A percentile compares a stretch with the other conserved stretches of the same genome.
These are phyloP conservation scores for Hyaloperonospora brassicae DNA, from an alignment of 352 stramenopile genomes.

Conservation along the genomic window DNA sequence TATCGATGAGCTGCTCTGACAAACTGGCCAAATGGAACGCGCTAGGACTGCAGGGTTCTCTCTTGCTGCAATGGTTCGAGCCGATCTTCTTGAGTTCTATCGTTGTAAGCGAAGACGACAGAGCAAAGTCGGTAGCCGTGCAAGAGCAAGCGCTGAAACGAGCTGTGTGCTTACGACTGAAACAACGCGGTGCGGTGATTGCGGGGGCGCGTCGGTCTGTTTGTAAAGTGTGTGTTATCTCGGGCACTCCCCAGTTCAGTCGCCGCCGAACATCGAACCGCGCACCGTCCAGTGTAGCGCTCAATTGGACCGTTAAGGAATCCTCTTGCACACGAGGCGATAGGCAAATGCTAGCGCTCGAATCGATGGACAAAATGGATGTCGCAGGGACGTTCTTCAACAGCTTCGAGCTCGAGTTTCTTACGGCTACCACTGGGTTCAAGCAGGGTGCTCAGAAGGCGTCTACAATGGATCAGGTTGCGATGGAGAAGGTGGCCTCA, in stretches of 20 bases:
- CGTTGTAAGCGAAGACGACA: constrained; percentile 37
- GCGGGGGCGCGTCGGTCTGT: constrained; percentile 1
- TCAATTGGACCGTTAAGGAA: constrained; percentile 51
- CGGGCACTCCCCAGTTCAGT: constrained; percentile 14
- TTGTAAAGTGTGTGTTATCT: constrained; percentile 20
- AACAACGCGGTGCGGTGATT: constrained; percentile 15
- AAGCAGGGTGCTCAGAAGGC: constrained; percentile 71
- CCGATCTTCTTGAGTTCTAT: constrained; percentile 44
- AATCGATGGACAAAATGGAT: constrained; percentile 4
- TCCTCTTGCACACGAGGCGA: constrained; percentile 24
- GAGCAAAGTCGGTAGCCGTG: constrained; percentile 24
- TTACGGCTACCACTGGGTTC: constrained; percentile 50
- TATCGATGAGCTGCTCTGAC: constrained; percentile 91
- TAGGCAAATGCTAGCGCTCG: constrained; percentile 1
- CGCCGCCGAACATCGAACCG: constrained; percentile 10
- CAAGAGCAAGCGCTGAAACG: constrained; percentile 43
- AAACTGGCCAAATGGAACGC: constrained; percentile 87
- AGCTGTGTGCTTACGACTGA: constrained; percentile 31
- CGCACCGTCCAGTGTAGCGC: constrained; percentile 35
- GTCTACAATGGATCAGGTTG: constrained; percentile 34
- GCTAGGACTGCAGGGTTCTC: constrained; percentile 72
- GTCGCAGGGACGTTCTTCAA: constrained; percentile 32
- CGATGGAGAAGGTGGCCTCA: constrained; percentile 49
- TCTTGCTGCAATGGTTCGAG: constrained; percentile 62
- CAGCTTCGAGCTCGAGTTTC: constrained; percentile 39